Conservation (phyloP, 2,329 filamentous ascomycete species). For the Colletotrichum sp. region DNA sequence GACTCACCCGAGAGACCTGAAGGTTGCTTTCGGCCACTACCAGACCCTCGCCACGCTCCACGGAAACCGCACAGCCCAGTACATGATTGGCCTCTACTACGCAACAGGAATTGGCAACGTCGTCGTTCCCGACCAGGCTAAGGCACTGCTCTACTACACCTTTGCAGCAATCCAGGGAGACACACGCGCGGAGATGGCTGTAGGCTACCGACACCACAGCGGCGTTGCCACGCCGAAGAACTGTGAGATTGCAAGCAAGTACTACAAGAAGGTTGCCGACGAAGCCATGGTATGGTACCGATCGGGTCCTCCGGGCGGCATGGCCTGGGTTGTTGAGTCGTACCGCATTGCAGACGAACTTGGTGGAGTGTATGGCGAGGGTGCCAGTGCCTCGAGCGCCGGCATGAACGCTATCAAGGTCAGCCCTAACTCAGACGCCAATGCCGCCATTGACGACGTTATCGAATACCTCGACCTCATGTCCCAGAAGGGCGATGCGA, state of each 20-base stretch:
- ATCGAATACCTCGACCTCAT: slow-evolving; percentile 93
- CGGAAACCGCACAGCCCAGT: slow-evolving; percentile 91
- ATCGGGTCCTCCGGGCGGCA: slow-evolving; percentile 88
- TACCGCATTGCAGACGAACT: slow-evolving; percentile 89
- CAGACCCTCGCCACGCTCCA: slow-evolving; percentile 74
- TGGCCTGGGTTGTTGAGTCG: slow-evolving; percentile 76
- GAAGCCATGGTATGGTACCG: slow-evolving; percentile 89
- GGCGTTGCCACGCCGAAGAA: slow-evolving; percentile 86
- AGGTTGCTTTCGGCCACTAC: slow-evolving; percentile 82
- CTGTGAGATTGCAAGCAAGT: slow-evolving; percentile 83
- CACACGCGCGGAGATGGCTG: slow-evolving; percentile 89
- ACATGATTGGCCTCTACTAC: slow-evolving; percentile 96
- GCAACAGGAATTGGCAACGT: slow-evolving; percentile 87
- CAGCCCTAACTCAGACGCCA: slow-evolving; percentile 76
- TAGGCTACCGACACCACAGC: slow-evolving; percentile 83
- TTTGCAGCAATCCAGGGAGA: slow-evolving; percentile 88
- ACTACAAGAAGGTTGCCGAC: slow-evolving; percentile 93
- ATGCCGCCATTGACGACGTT: slow-evolving; percentile 90
- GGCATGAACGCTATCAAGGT: slow-evolving; percentile 81
- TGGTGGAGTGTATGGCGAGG: slow-evolving; percentile 94
- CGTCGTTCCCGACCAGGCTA: slow-evolving; percentile 86
- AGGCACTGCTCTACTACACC: slow-evolving; percentile 91
- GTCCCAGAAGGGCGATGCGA: slow-evolving; percentile 87
- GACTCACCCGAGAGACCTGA: slow-evolving; percentile 82
- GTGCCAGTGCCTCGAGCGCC: slow-evolving; percentile 87